phyloP scores from a whole-genome alignment of 139 green algal genomes.

The Pleodorina starrii region DNA sequence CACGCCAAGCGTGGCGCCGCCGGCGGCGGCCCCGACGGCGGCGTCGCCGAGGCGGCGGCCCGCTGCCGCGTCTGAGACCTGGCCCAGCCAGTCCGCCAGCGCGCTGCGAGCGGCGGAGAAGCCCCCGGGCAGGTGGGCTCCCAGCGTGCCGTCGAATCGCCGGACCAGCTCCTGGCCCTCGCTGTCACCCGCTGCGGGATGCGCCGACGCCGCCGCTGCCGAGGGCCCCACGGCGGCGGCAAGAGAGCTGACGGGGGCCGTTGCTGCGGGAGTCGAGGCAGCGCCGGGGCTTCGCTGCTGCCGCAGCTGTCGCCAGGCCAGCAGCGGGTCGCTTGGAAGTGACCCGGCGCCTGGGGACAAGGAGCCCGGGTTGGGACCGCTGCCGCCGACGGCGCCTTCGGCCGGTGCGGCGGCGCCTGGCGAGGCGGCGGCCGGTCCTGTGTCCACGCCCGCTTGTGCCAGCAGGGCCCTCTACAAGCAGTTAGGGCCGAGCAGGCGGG shows the following conservation, averaged over 20 bases:
- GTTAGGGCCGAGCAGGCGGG: too few species aligned
- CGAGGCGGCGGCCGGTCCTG: not conserved
- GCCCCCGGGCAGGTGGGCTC: not conserved
- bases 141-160: not conserved
- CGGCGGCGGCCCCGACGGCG: not conserved
- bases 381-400: not conserved
- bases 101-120: not conserved
- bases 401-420: not conserved
- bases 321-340: not conserved
- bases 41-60: not conserved
- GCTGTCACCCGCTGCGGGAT: not conserved
- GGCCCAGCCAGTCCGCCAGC: not conserved
- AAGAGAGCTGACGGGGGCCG: not conserved
- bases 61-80: not conserved
- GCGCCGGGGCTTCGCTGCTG: not conserved
- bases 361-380: not conserved
- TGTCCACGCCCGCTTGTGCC: constrained; percentile 12
- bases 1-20: too few species aligned
- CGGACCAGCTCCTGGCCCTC: not conserved
- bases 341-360: not conserved
- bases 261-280: not conserved
- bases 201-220: not conserved
- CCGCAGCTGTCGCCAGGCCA: constrained; percentile 10
- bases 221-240: too few species aligned
- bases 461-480: constrained; percentile 4